Percentiles rank a stretch among this genome's conserved stretches.
Evolutionary conservation across 1,284 basidiomycete genomes (phyloP).

Genomic region (Hymenochaete sp.): DNA sequence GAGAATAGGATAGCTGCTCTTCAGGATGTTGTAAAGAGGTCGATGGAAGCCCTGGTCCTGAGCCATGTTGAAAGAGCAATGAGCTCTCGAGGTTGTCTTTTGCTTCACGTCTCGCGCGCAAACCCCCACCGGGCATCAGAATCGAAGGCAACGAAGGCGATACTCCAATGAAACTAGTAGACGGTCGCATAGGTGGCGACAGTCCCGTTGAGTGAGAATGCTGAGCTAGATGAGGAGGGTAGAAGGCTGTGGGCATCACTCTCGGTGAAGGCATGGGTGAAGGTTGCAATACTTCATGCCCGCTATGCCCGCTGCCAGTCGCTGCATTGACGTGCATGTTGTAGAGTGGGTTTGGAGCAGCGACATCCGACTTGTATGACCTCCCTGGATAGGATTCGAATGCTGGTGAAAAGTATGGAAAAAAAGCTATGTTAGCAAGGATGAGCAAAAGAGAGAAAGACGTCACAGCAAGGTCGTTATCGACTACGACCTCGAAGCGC

Average conservation of each 20-base stretch:
- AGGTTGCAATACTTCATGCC: background rate
- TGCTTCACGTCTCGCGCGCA: background rate
- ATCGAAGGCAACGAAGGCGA: conserved; percentile 11
- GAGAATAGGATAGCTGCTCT: conserved; percentile 1
- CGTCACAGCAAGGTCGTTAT: too few relatives aligned
- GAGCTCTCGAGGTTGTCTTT: conserved; percentile 6
- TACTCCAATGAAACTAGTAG: background rate
- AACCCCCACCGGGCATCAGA: conserved; percentile 14
- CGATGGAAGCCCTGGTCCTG: conserved; percentile 4
- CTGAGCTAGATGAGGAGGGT: conserved; percentile 5
- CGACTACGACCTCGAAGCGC: background rate
- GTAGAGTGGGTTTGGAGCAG: conserved; percentile 8
- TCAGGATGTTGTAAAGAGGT: conserved; percentile 1
- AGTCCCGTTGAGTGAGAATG: background rate
- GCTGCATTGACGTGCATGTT: conserved; percentile 12
- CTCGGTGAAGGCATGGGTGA: conserved; percentile 1
- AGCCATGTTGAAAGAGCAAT: conserved; percentile 15
- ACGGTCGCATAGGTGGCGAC: conserved; percentile 5
- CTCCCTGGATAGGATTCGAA: conserved; percentile 1
- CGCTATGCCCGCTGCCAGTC: background rate
- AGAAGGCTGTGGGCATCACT: conserved; percentile 6
- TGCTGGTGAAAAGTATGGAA: background rate
- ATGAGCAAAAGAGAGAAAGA: too few relatives aligned
- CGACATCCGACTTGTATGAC: conserved; percentile 1
- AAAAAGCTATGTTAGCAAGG: background rate